Percentiles rank a stretch among this genome's conserved stretches.
Conservation (phyloP, 108 stramenopile genomes). For the Cyclotella cryptica region DNA sequence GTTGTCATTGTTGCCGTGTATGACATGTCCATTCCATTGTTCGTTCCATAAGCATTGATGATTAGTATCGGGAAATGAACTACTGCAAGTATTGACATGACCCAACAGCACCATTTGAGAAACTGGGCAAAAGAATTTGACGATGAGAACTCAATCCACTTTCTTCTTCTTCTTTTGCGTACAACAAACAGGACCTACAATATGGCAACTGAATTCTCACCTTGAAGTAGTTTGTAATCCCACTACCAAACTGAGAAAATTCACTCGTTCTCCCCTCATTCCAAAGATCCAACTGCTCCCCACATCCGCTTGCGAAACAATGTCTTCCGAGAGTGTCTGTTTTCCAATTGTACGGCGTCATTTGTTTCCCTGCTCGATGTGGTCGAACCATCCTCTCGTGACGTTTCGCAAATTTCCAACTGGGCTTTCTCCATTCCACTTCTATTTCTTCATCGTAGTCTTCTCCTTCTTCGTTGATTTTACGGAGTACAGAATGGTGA, state of each 20-base stretch:
- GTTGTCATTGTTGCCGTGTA: constrained; percentile 43
- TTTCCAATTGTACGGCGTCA: constrained; percentile 30
- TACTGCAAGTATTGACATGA: constrained; percentile 59
- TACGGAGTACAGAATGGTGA: constrained; percentile 36
- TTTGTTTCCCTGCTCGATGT: constrained; percentile 56
- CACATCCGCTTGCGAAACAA: constrained; percentile 64
- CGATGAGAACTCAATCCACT: background rate
- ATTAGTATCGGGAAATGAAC: constrained; percentile 55
- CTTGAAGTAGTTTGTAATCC: constrained; percentile 80
- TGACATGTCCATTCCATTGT: constrained; percentile 5
- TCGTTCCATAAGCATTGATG: constrained; percentile 55
- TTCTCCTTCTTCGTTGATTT: constrained; percentile 48
- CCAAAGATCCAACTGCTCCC: constrained; percentile 76
- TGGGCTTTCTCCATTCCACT: constrained; percentile 56
- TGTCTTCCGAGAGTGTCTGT: constrained; percentile 62
- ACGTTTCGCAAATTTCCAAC: constrained; percentile 55
- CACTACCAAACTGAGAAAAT: constrained; percentile 70
- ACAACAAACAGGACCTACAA: background rate
- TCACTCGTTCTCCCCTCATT: constrained; percentile 67
- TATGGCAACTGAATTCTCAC: constrained; percentile 6
- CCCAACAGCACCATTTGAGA: constrained; percentile 72
- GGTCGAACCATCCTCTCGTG: constrained; percentile 48
- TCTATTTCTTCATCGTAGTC: constrained; percentile 53
- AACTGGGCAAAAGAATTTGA: constrained; percentile 27
- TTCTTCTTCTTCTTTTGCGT: too few species aligned